A percentile compares a stretch with the other conserved stretches of the same genome.
Conservation (phyloP, 768 basidiomycete species). For the Rhizopogon sp. region DNA sequence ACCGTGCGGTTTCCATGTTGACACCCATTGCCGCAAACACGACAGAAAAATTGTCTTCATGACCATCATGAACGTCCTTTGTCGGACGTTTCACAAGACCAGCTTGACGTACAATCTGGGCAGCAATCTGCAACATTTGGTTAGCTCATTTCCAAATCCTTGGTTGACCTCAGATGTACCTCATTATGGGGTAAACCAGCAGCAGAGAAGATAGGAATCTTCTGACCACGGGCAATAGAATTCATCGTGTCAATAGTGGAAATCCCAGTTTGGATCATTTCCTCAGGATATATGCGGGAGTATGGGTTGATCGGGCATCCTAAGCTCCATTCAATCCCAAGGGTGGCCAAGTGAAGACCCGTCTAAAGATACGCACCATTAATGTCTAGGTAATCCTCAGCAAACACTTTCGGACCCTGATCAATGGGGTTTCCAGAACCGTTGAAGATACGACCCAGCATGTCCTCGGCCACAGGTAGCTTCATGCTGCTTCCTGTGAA, state of each 20-base stretch:
- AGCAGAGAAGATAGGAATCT: constrained; percentile 99
- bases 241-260: constrained; percentile 98
- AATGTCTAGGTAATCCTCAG: constrained; percentile 98
- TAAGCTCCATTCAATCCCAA: constrained; percentile 28
- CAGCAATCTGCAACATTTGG: constrained; percentile 70
- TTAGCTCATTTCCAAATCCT: background rate
- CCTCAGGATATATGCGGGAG: constrained; percentile 98
- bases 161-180: constrained; percentile 34
- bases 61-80: constrained; percentile 96
- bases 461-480: constrained; percentile 96
- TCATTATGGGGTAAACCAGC: constrained; percentile 99
- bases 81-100: constrained; percentile 95
- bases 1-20: constrained; percentile 99
- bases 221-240: constrained; percentile 99
- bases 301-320: constrained; percentile 98
- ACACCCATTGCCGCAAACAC: constrained; percentile 99
- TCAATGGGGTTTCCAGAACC: constrained; percentile 98
- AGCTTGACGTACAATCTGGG: constrained; percentile 99
- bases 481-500: constrained; percentile 99
- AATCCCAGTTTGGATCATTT: constrained; percentile 99
- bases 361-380: constrained; percentile 63
- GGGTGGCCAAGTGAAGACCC: background rate
- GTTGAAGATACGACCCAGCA: constrained; percentile 99
- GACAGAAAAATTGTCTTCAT: constrained; percentile 99
- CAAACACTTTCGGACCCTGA: constrained; percentile 97